A percentile compares a stretch with the other conserved stretches of the same genome.
Evolutionary conservation across 1,284 basidiomycete species (phyloP).

Genomic region (Sphaerobolus stellatus): DNA sequence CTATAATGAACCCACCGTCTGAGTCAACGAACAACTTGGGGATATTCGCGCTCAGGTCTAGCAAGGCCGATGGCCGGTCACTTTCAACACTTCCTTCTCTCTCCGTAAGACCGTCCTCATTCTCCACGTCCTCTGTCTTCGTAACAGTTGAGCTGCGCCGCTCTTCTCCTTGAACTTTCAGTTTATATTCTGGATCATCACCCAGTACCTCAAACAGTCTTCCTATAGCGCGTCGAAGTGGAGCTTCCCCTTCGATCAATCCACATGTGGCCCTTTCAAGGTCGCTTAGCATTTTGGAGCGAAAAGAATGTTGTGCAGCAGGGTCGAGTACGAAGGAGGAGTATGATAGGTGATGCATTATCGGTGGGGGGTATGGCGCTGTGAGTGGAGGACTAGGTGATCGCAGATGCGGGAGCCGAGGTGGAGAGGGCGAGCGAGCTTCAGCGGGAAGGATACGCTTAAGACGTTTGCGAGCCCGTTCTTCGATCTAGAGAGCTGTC

Average conservation of each 20-base stretch:
- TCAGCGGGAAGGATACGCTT: slow-evolving; percentile 61
- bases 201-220: slow-evolving; percentile 75
- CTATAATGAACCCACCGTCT: slow-evolving; percentile 47
- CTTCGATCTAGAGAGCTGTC: slow-evolving; percentile 57
- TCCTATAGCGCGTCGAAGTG: slow-evolving; percentile 68
- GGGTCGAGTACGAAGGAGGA: slow-evolving; percentile 83
- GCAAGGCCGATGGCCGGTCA: slow-evolving; percentile 53
- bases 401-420: slow-evolving; percentile 43
- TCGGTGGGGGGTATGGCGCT: slow-evolving; percentile 69
- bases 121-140: slow-evolving; percentile 64
- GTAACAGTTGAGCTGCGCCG: slow-evolving; percentile 44
- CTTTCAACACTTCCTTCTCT: slow-evolving; percentile 47
- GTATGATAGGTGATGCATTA: slow-evolving; percentile 64
- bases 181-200: slow-evolving; percentile 52
- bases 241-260: slow-evolving; percentile 75
- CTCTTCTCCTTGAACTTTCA: slow-evolving; percentile 25
- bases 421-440: slow-evolving; percentile 34
- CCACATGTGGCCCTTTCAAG: slow-evolving; percentile 74
- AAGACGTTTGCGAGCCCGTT: slow-evolving; percentile 75
- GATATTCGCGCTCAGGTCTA: slow-evolving; percentile 59
- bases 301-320: slow-evolving; percentile 76
- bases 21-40: slow-evolving; percentile 66
- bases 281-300: slow-evolving; percentile 71
- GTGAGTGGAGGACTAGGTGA: slow-evolving; percentile 44
- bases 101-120: slow-evolving; percentile 37